Percentiles rank a stretch among this genome's conserved stretches.
Conservation (phyloP, 306 rosid genomes). For the Dalbergia cultrata region DNA sequence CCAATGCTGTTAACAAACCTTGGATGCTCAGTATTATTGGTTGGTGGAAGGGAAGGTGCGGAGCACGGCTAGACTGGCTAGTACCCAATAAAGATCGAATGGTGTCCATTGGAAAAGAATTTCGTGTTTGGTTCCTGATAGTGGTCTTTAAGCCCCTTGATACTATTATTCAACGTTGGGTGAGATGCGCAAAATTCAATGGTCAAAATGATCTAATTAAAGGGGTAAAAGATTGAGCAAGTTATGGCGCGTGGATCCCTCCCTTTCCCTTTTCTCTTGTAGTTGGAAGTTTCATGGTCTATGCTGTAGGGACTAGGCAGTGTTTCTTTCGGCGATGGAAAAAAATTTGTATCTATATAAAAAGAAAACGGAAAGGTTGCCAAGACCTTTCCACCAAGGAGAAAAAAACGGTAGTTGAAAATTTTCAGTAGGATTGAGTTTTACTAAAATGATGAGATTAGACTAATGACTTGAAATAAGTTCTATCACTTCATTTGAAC, state of each 20-base stretch:
- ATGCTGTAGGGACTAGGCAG: no score
- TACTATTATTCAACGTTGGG: not conserved
- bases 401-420: not conserved
- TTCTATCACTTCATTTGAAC: no score
- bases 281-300: not conserved
- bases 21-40: not conserved
- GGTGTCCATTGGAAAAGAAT: not conserved
- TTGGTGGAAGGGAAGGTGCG: slow-evolving; percentile 1
- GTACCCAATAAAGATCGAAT: not conserved
- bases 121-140: not conserved
- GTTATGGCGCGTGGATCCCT: no score
- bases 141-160: not conserved
- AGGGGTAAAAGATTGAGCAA: not conserved
- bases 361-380: no score
- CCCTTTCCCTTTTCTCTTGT: no score
- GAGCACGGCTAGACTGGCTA: not conserved
- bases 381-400: not conserved
- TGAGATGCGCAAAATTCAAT: not conserved
- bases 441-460: no score
- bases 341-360: no score
- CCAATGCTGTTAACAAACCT: slow-evolving; percentile 18
- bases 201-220: not conserved
- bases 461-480: no score
- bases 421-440: no score
- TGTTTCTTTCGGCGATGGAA: no score